Percentiles rank a stretch among this genome's conserved stretches.
Evolutionary conservation across 1,139 yeast genomes (phyloP).

Genomic region (Komagataea norvegica): DNA sequence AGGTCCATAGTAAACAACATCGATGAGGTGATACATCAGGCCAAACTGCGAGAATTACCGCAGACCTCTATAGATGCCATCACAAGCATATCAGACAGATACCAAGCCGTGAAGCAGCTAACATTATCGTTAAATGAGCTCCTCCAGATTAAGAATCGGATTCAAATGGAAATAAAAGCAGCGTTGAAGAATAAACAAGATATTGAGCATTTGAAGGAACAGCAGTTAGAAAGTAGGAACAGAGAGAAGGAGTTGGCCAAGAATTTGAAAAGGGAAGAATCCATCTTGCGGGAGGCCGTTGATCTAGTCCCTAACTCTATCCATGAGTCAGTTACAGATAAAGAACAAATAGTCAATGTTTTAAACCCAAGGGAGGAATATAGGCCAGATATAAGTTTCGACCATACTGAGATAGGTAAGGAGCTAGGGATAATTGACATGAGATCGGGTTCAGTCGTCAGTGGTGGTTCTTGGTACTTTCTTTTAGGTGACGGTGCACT

Average conservation of each 20-base stretch:
- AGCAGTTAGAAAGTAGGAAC: conserved; percentile 16
- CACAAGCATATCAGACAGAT: conserved; percentile 28
- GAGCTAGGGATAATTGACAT: conserved; percentile 64
- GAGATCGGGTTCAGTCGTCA: conserved; percentile 61
- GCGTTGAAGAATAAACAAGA: conserved; percentile 24
- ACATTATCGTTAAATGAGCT: conserved; percentile 20
- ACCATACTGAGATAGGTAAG: conserved; percentile 63
- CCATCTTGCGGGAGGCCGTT: conserved; percentile 35
- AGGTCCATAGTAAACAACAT: conserved; percentile 40
- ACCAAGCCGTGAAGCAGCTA: conserved; percentile 20
- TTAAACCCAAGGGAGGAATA: conserved; percentile 39
- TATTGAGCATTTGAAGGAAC: conserved; percentile 26
- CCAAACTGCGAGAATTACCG: conserved; percentile 41
- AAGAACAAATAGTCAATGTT: conserved; percentile 46
- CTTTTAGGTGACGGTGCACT: conserved; percentile 82
- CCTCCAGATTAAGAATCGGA: conserved; percentile 27
- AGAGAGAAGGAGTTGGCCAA: conserved; percentile 14
- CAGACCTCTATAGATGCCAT: conserved; percentile 32
- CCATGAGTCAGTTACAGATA: conserved; percentile 44
- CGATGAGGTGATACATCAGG: conserved; percentile 40
- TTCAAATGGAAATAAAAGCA: conserved; percentile 29
- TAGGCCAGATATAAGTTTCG: conserved; percentile 5
- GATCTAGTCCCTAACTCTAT: conserved; percentile 68
- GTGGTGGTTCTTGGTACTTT: conserved; percentile 91
- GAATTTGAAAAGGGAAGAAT: conserved; percentile 30